Percentiles rank a stretch among this genome's conserved stretches.
These are phyloP conservation scores for Zygoascus biomembranicola DNA, from an alignment of 805 yeast genomes.

Conservation along the genomic window DNA sequence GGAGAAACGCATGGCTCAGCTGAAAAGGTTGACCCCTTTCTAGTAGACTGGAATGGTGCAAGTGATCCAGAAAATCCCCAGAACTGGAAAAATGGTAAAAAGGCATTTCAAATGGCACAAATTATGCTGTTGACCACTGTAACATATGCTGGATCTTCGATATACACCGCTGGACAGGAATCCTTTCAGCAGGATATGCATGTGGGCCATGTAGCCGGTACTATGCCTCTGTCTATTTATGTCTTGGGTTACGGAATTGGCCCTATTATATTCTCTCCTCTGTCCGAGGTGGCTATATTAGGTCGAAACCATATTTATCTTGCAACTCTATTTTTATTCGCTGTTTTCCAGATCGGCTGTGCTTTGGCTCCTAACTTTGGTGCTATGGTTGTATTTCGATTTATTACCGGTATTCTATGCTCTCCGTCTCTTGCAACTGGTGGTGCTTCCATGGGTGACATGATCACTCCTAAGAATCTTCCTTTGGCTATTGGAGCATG, in stretches of 20 bases:
- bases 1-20: not conserved
- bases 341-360: conserved; percentile 47
- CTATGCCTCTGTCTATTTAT: conserved; percentile 48
- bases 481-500: conserved; percentile 44
- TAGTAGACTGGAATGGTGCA: conserved; percentile 27
- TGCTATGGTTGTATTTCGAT: conserved; percentile 42
- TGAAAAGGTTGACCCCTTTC: conserved; percentile 12
- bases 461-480: conserved; percentile 31
- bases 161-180: conserved; percentile 47
- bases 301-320: conserved; percentile 43
- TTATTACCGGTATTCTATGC: conserved; percentile 47
- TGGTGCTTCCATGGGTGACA: conserved; percentile 49
- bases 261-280: conserved; percentile 55
- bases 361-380: conserved; percentile 45
- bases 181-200: conserved; percentile 34
- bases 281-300: conserved; percentile 40
- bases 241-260: conserved; percentile 64
- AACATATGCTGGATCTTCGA: conserved; percentile 53
- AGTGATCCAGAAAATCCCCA: conserved; percentile 36
- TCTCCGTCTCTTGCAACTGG: conserved; percentile 52
- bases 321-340: conserved; percentile 38
- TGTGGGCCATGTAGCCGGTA: conserved; percentile 39
- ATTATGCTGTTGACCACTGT: conserved; percentile 41
- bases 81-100: conserved; percentile 45
- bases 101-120: conserved; percentile 32